Conservation (phyloP, 1,284 basidiomycete species). For the Xerocomus minutiporus region DNA sequence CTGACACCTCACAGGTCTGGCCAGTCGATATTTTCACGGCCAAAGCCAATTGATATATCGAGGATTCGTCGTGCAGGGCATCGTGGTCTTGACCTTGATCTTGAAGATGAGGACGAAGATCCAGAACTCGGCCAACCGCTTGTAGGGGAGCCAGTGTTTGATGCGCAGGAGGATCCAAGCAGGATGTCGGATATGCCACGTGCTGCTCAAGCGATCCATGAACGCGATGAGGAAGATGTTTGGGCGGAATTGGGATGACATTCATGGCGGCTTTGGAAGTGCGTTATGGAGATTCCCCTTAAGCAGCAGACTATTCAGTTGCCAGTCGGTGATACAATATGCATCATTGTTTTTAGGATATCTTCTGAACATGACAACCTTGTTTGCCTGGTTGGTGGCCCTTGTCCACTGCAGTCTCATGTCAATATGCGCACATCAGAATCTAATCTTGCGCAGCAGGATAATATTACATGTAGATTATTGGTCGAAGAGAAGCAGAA, state of each 20-base stretch:
- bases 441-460: neutral
- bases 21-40: slow-evolving; percentile 87
- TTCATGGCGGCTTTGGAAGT: neutral
- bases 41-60: slow-evolving; percentile 87
- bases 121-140: slow-evolving; percentile 52
- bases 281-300: neutral
- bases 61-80: slow-evolving; percentile 66
- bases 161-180: slow-evolving; percentile 41
- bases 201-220: slow-evolving; percentile 47
- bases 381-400: neutral
- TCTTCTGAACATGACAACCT: neutral
- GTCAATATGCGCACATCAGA: too few relatives aligned
- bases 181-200: slow-evolving; percentile 51
- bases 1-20: slow-evolving; percentile 63
- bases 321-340: neutral
- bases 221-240: slow-evolving; percentile 61
- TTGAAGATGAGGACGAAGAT: slow-evolving; percentile 54
- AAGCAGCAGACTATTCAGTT: neutral
- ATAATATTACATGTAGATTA: slow-evolving; percentile 28
- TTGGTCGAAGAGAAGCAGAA: neutral
- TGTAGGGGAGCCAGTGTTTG: slow-evolving; percentile 51
- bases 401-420: neutral
- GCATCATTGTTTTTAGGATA: neutral
- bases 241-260: slow-evolving; percentile 66
- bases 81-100: slow-evolving; percentile 61